Evolutionary conservation across 768 basidiomycete species (phyloP), one percentile per base, ranked within the genome.

Genomic region (Ramaria sp.): DNA sequence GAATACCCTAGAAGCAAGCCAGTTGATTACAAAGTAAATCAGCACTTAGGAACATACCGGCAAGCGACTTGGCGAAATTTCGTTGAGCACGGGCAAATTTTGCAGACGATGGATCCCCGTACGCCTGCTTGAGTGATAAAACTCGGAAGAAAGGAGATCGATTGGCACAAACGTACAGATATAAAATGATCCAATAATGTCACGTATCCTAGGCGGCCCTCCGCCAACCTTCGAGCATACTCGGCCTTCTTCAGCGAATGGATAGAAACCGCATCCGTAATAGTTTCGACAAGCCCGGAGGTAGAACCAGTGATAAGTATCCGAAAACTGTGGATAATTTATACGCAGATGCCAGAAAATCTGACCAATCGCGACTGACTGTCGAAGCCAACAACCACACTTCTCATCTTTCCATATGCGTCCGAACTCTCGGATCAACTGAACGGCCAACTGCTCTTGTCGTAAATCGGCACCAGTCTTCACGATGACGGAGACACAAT

Each of bases 231-330:
- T 62, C 91, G 81, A 1, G 95, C 94, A 69, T 98, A 98, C 67
- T 96, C 95, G 2, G 91, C 88, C 71, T 99, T 99, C 77, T 99
- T 99, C 69, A 99, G 96, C 1, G 96, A 98, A 68, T 99, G 96
- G 63, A 99, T 91, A 4, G 96, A 98, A 0, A 98, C 92, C 0
- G 95, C 89, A 63, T 99, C 96, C 3, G 92, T 97, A 62, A 99
- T 97, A 0, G 96, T 99, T 71, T 99, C 96, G 0, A 99, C 91
- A 51, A 99, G 71, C 22, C 94, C 96, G 12, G 96, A 97, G 2
- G 81, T 81, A 47, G 87, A 89, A 5, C 94, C 93, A 1, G 93
- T 96, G 60, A 97, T 95, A 58, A 97, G 71, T 59, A 99, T 99
- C 3, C 91, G 86, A 78, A 98, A 98, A 70, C 94, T 96, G 63